phyloP scores from a whole-genome alignment of 257 asterid genomes.

The Henckelia pumila region DNA sequence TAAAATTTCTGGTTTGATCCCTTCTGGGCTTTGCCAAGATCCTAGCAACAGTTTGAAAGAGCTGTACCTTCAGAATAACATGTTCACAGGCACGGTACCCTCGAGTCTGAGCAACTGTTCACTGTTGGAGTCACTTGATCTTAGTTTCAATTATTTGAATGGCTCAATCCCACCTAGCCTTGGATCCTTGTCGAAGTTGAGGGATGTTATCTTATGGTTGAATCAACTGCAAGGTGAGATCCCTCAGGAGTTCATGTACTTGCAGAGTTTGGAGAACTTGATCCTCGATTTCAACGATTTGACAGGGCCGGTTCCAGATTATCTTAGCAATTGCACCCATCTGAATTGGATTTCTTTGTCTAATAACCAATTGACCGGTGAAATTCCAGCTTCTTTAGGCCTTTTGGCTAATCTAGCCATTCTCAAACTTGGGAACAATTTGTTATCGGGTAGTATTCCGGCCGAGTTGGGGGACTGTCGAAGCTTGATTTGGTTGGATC shows the following conservation, averaged over 20 bases:
- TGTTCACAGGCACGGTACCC: slow-evolving; percentile 67
- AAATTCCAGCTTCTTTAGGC: slow-evolving; percentile 76
- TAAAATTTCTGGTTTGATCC: slow-evolving; percentile 62
- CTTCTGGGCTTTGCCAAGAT: slow-evolving; percentile 64
- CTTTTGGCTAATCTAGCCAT: slow-evolving; percentile 63
- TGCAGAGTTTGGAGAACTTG: slow-evolving; percentile 67
- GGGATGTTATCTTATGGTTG: slow-evolving; percentile 72
- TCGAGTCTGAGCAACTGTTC: slow-evolving; percentile 69
- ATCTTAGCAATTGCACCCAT: slow-evolving; percentile 73
- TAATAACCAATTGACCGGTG: slow-evolving; percentile 62
- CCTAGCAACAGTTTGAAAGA: slow-evolving; percentile 50
- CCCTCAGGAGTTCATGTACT: slow-evolving; percentile 67
- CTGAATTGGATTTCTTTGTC: slow-evolving; percentile 94
- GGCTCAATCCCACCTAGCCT: slow-evolving; percentile 67
- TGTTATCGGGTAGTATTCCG: slow-evolving; percentile 70
- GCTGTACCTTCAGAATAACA: slow-evolving; percentile 80
- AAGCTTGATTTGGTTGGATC: slow-evolving; percentile 92
- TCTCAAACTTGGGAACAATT: slow-evolving; percentile 78
- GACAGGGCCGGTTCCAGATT: slow-evolving; percentile 65
- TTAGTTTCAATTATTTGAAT: slow-evolving; percentile 69
- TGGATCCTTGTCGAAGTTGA: slow-evolving; percentile 56
- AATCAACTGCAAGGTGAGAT: slow-evolving; percentile 80
- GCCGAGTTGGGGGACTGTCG: slow-evolving; percentile 78
- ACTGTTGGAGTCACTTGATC: slow-evolving; percentile 77
- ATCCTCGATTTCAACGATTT: slow-evolving; percentile 90